Evolutionary conservation across 2,329 filamentous ascomycete species (phyloP).

Genomic region (Aspergillus carbonarius): DNA sequence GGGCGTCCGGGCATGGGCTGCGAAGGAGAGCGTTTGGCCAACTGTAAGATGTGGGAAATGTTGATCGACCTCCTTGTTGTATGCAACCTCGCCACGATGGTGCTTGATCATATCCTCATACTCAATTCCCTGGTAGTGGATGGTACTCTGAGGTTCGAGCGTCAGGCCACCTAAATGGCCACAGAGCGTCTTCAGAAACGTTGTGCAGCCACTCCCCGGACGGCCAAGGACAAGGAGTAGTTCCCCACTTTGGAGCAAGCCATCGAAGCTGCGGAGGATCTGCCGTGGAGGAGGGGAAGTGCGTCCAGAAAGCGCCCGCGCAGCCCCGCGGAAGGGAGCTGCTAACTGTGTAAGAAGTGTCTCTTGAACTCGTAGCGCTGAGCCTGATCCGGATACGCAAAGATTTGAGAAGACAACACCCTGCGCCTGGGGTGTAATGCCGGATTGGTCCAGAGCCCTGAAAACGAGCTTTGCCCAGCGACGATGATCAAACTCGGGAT

Average conservation of each 20-base stretch:
- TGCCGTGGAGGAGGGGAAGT: slow-evolving; percentile 44
- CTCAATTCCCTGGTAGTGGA: slow-evolving; percentile 67
- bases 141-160: slow-evolving; percentile 26
- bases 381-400: slow-evolving; percentile 25
- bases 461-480: slow-evolving; percentile 26
- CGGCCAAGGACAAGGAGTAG: slow-evolving; percentile 39
- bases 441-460: slow-evolving; percentile 20
- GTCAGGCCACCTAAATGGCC: slow-evolving; percentile 54
- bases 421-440: slow-evolving; percentile 21
- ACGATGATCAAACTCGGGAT: slow-evolving; percentile 25
- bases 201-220: slow-evolving; percentile 62
- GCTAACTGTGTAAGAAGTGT: slow-evolving; percentile 23
- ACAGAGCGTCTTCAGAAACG: slow-evolving; percentile 77
- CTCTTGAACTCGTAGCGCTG: slow-evolving; percentile 25
- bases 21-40: slow-evolving; percentile 72
- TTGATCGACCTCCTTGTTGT: slow-evolving; percentile 75
- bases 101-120: slow-evolving; percentile 30
- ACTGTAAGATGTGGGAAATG: slow-evolving; percentile 74
- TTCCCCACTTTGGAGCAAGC: slow-evolving; percentile 51
- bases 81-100: slow-evolving; percentile 68
- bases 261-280: slow-evolving; percentile 54
- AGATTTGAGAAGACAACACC: slow-evolving; percentile 28
- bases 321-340: slow-evolving; percentile 34
- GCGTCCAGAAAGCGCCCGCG: slow-evolving; percentile 25
- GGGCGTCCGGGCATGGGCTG: slow-evolving; percentile 54